These are phyloP conservation scores for Exophiala bonariae DNA, from an alignment of 2,329 filamentous ascomycete species.

Conservation along the genomic window DNA sequence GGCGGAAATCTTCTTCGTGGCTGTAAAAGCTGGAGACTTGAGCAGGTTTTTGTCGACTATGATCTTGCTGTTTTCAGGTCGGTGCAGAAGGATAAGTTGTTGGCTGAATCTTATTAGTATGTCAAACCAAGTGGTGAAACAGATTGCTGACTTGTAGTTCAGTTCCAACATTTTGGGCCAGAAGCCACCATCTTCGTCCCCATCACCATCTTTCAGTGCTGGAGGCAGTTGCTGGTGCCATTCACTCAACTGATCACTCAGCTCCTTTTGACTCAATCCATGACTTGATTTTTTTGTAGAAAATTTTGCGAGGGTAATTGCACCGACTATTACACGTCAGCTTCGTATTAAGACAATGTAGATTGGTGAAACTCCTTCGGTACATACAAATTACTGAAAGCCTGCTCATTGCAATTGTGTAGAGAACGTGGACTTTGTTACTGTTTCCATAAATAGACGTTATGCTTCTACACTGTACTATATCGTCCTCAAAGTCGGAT, in stretches of 20 bases:
- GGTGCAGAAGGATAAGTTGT: slow-evolving; percentile 8
- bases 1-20: slow-evolving; percentile 17
- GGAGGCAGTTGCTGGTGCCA: slow-evolving; percentile 6
- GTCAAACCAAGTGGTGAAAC: neutral
- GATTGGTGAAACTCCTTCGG: no score
- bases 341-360: no score
- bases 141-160: slow-evolving; percentile 7
- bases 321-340: slow-evolving; percentile 3
- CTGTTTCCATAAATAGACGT: slow-evolving; percentile 1
- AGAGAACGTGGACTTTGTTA: slow-evolving; percentile 8
- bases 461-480: neutral
- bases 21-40: slow-evolving; percentile 7
- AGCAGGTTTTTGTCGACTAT: slow-evolving; percentile 2
- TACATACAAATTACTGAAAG: slow-evolving; percentile 11
- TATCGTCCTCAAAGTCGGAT: slow-evolving; percentile 14
- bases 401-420: slow-evolving; percentile 9
- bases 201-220: neutral
- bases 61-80: slow-evolving; percentile 6
- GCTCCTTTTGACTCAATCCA: neutral
- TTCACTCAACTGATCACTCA: slow-evolving; percentile 1
- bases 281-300: slow-evolving; percentile 1
- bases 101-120: slow-evolving; percentile 6
- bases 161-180: slow-evolving; percentile 12
- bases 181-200: slow-evolving; percentile 6
- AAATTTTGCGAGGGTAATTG: slow-evolving; percentile 7